Conservation (phyloP, 257 asterid genomes). For the Fraxinus americana region DNA sequence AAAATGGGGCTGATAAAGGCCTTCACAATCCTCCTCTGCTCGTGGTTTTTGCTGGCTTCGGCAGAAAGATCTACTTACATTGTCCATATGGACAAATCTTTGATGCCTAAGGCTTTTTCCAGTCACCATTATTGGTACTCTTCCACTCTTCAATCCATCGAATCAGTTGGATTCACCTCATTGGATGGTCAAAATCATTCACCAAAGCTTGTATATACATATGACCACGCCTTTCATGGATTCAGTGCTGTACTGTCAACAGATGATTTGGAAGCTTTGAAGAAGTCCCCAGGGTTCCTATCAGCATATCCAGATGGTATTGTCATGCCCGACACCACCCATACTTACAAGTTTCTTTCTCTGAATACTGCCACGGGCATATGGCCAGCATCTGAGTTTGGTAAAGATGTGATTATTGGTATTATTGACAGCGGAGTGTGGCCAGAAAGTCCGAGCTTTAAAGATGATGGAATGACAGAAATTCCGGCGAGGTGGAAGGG, state of each 20-base stretch:
- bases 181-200: neutral
- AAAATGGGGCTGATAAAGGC: neutral
- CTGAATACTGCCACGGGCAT: constrained; percentile 36
- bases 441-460: constrained; percentile 53
- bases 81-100: constrained; percentile 20
- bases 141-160: neutral
- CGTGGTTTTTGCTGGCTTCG: neutral
- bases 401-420: constrained; percentile 45
- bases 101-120: constrained; percentile 13
- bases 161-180: neutral
- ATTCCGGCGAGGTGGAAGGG: constrained; percentile 56
- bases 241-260: constrained; percentile 37
- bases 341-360: constrained; percentile 29
- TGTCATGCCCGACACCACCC: constrained; percentile 43
- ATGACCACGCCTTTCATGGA: constrained; percentile 43
- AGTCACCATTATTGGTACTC: constrained; percentile 19
- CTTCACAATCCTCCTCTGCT: neutral
- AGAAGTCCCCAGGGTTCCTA: constrained; percentile 34
- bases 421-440: constrained; percentile 45
- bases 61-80: constrained; percentile 15
- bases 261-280: constrained; percentile 27
- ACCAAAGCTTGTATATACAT: constrained; percentile 25
- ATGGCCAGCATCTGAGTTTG: constrained; percentile 51
- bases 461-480: constrained; percentile 42
- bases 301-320: constrained; percentile 33